These are phyloP conservation scores for Starmerella asiatica DNA, from an alignment of 805 yeast species.

Conservation along the genomic window DNA sequence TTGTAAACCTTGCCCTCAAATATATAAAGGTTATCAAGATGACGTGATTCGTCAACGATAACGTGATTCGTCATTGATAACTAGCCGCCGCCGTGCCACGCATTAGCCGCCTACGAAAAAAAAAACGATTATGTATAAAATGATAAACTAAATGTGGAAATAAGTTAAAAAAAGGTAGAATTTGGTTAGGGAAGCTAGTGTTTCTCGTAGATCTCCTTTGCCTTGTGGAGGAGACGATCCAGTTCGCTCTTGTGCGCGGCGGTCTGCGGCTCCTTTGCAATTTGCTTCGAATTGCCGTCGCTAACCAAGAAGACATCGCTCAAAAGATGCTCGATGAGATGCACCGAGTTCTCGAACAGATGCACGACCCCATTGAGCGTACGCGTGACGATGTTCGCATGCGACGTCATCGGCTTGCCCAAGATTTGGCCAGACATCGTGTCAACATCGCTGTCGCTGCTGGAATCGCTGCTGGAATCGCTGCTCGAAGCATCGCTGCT, in stretches of 20 bases:
- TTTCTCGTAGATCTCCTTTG: neutral
- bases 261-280: neutral
- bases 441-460: neutral
- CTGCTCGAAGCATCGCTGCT: neutral
- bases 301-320: neutral
- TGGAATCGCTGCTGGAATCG: neutral
- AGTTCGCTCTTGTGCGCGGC: constrained; percentile 16
- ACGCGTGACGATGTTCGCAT: constrained; percentile 6
- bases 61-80: too few species aligned
- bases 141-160: too few species aligned
- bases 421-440: neutral
- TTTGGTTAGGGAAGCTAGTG: too few species aligned
- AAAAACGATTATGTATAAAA: too few species aligned
- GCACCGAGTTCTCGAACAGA: constrained; percentile 8
- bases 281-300: neutral
- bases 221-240: constrained; percentile 7
- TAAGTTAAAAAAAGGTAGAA: too few species aligned
- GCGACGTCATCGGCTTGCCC: constrained; percentile 2
- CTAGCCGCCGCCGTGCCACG: too few species aligned
- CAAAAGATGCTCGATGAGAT: constrained; percentile 3
- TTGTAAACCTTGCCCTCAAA: neutral
- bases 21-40: too few species aligned
- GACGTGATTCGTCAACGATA: too few species aligned
- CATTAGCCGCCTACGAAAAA: too few species aligned
- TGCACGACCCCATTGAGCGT: constrained; percentile 7